Base-by-base conservation (phyloP, 108 stramenopile species). In the Parmales sp. region DNA sequence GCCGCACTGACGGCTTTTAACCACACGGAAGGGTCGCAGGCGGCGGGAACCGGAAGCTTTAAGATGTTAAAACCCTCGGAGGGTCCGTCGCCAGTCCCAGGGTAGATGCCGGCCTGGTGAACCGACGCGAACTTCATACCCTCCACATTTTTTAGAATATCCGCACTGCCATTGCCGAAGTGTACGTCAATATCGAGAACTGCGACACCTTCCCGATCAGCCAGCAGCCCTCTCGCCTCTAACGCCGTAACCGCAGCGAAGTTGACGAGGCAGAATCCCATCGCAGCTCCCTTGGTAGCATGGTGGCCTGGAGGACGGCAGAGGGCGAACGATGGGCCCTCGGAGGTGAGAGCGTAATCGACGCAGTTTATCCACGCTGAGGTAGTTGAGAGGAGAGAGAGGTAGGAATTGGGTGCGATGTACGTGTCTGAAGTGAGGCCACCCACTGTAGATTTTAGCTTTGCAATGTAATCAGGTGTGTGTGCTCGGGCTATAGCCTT, bases 191-290 rank as follows among this genome's bases (percentile, higher is more conserved):
- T 60, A 16, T 60, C 54, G 8, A 60, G 16, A 3, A 60, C 31
- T 1, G 9, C 54, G 6, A 50, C 49, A 18, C 20, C 23, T 5
- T 20, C n/a, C n/a, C n/a, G n/a, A 18, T 22, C 49, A 22, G 49
- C n/a, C 20, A 6, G 5, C 20, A n/a, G 18, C 6, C 6, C 13
- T 18, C 20, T 22, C 20, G 18, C 13, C n/a, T 20, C 6, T 18
- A n/a, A 50, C 3, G 54, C 54, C 31, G 54, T 13, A 34, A 3
- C 3, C 3, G 54, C 54, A 34, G n/a, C 13, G 28, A 60, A 60
- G 16, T 60, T 60, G 13, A 60, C 26, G 29, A 60, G 36, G 54
- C 54, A 60, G 28, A 60, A 60, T 34, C 54, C 54, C 54, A 60
- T 60, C 36, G 31, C 54, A 29, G 29, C 8, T 34, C 3, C 4